Evolutionary conservation across 2,329 filamentous ascomycete species (phyloP).

Genomic region (Thielaviopsis euricoi): DNA sequence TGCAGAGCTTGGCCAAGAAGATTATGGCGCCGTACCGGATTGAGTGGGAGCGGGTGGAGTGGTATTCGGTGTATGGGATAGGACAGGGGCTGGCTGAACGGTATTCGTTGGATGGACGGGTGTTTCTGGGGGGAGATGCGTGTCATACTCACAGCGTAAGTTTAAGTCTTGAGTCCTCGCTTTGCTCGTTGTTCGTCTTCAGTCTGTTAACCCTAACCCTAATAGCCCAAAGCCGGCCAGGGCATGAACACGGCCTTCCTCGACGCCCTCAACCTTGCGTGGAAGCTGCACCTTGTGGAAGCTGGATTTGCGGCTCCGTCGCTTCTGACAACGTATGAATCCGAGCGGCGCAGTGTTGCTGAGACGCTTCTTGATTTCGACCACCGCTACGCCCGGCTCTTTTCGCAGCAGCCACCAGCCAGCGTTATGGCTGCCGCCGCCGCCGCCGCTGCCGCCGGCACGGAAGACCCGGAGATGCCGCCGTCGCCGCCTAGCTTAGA

Average conservation of each 20-base stretch:
- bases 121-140: conserved; percentile 64
- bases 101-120: conserved; percentile 50
- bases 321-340: conserved; percentile 71
- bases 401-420: conserved; percentile 62
- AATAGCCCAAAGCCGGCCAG: conserved; percentile 57
- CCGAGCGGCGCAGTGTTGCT: conserved; percentile 69
- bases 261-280: conserved; percentile 77
- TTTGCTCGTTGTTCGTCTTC: conserved; percentile 32
- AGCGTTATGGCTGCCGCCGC: conserved; percentile 56
- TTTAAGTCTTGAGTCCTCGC: conserved; percentile 7
- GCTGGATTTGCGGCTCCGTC: conserved; percentile 59
- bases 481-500: not conserved
- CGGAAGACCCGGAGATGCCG: not conserved
- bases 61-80: conserved; percentile 65
- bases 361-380: conserved; percentile 77
- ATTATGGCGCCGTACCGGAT: conserved; percentile 52
- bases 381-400: conserved; percentile 75
- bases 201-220: conserved; percentile 18
- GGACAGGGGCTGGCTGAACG: conserved; percentile 55
- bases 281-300: conserved; percentile 91
- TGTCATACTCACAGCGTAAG: conserved; percentile 61
- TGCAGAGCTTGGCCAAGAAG: conserved; percentile 47
- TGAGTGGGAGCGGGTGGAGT: conserved; percentile 50
- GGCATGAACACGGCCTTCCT: conserved; percentile 70
- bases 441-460: conserved; percentile 15